Evolutionary conservation across 139 green algal species (phyloP), one percentile per base, ranked within the genome.

Genomic region (Trebouxia sp.): DNA sequence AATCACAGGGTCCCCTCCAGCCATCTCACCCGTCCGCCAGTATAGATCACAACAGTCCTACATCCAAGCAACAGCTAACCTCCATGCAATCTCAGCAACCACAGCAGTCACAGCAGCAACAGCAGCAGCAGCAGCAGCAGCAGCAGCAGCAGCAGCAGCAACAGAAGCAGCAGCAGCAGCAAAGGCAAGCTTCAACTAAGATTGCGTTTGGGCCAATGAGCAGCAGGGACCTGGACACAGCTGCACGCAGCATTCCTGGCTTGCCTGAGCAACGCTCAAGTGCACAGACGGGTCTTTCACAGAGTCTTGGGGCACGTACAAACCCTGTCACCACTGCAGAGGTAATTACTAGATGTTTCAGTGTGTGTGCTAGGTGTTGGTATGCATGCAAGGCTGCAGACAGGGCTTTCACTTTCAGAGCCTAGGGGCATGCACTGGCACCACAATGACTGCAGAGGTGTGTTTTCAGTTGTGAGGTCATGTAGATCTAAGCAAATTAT

Each of bases 191-290:
- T 1, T 45, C 62, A 35, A 72, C 62, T 45, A 35, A 72, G 35
- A 72, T 72, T 45, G 62, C 15, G 20, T 72, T 72, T 72, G 62
- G 14, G 20, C 62, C 62, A 30, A 43, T 72, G 62, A 72, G 1
- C 15, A 72, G 62, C 37, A 72, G 32, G 28, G 62, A 72, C 14
- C 62, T 72, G 7, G 70, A 65, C 4, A 7, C 22, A 26, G 26
- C 26, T 43, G 30, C 62, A 12, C 10, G 15, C 17, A 72, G 62
- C 35, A 45, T 22, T 24, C 62, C 62, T 14, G 9, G 5, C 32
- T 72, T 45, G 32, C 62, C 62, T 11, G 28, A 5, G 15, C 62
- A 14, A 5, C 3, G 1, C 12, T 12, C 15, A 17, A 72, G 37
- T 17, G 9, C 35, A 45, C 62, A 39, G 35, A 10, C 62, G 3